Base-by-base conservation (phyloP, 345 rosid genomes). In the Toxicodendron radicans region DNA sequence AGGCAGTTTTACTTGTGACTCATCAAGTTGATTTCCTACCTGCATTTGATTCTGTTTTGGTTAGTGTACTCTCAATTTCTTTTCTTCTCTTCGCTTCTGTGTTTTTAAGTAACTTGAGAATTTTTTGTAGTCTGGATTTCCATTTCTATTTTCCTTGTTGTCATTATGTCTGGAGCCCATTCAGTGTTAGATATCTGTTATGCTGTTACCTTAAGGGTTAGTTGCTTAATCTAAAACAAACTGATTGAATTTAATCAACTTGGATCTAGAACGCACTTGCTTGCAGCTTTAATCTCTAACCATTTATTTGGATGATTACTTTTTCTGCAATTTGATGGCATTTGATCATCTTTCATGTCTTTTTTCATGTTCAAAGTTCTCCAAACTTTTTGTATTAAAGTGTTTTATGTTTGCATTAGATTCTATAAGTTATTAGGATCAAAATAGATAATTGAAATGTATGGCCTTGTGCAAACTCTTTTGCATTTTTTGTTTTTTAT, bases 1-100 rank as follows among this genome's bases (percentile, higher is more conserved):
- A 91, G 87, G 87, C 94, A 23, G 93, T 92, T 51, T 77, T 95
- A 46, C 88, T 92, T 5, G 99, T 95, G 46, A 95, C 99, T 1
- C 99, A 95, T 76, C 99, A 95, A 92, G 99, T 95, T 45, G 99
- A 92, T 75, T 95, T 95, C 86, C 82, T 95, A 58, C 99, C 99
- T n/a, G 83, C 92, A 41, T 95, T 95, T 77, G 89, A 91, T 78
- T 80, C 87, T 53, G 92, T 95, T 71, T 75, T 95, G 99, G 99
- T 95, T 77, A 81, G 84, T 74, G 38, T 78, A 69, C 51, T 59
- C 30, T 71, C 49, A 10, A 64, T 8, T 18, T 27, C 11, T 56
- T 38, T 64, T 17, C 17, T 58, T 23, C 24, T 3, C 32, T 46
- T 66, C 59, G 27, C 49, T 51, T 73, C n/a, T 10, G 4, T 32